A percentile compares a stretch with the other conserved stretches of the same genome.
phyloP scores from a whole-genome alignment of 2,329 filamentous ascomycete genomes.

The Mycosphaerelloides madeirae region DNA sequence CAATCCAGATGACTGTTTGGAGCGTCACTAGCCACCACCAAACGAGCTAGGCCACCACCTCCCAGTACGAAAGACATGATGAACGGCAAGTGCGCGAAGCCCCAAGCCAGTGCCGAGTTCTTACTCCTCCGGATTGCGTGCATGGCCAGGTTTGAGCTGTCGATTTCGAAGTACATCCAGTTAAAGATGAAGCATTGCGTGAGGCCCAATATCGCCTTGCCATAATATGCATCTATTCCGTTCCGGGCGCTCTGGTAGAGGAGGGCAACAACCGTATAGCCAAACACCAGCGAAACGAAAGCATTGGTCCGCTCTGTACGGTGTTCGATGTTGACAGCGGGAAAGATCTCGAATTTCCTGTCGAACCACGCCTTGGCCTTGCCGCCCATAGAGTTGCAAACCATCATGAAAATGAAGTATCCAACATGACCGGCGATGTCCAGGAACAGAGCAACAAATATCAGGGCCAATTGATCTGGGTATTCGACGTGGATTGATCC shows the following conservation, averaged over 20 bases:
- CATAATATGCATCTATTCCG: conserved; percentile 56
- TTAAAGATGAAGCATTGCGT: conserved; percentile 33
- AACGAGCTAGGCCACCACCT: conserved; percentile 53
- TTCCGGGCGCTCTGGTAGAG: conserved; percentile 53
- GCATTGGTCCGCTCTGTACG: conserved; percentile 60
- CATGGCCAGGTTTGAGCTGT: conserved; percentile 51
- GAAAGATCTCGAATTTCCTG: conserved; percentile 54
- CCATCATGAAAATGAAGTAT: conserved; percentile 37
- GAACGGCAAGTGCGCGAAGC: conserved; percentile 56
- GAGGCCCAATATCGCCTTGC: conserved; percentile 50
- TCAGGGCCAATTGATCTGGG: conserved; percentile 51
- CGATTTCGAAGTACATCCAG: conserved; percentile 46
- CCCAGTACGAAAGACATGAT: conserved; percentile 59
- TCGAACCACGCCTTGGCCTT: conserved; percentile 22
- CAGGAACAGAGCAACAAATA: conserved; percentile 53
- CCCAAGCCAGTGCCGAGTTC: conserved; percentile 48
- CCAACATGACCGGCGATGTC: conserved; percentile 50
- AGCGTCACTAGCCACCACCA: conserved; percentile 57
- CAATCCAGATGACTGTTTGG: conserved; percentile 44
- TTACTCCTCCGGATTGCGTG: conserved; percentile 57
- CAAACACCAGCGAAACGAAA: conserved; percentile 61
- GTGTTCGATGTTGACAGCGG: conserved; percentile 58
- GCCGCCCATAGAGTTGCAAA: conserved; percentile 17
- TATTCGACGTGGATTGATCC: conserved; percentile 54
- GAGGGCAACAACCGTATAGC: conserved; percentile 59